phyloP scores from a whole-genome alignment of 805 yeast species.

The Lachancea kluyveri region DNA sequence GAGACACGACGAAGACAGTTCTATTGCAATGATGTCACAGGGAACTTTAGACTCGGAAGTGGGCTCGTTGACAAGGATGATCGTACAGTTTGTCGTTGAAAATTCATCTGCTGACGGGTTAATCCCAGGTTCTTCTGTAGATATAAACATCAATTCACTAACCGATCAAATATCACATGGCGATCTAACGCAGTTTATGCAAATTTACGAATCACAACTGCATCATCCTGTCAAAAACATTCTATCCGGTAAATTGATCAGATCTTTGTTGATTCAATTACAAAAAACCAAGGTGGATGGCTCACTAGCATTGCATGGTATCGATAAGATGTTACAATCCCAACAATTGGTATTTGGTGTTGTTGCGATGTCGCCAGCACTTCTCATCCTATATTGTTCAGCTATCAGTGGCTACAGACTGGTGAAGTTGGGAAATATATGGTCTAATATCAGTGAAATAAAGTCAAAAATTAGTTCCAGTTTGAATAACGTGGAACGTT shows the following conservation, averaged over 20 bases:
- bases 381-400: slow-evolving; percentile 48
- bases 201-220: slow-evolving; percentile 71
- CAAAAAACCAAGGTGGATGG: slow-evolving; percentile 97
- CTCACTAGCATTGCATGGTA: slow-evolving; percentile 81
- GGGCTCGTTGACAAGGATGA: slow-evolving; percentile 82
- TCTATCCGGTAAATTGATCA: slow-evolving; percentile 58
- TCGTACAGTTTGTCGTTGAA: slow-evolving; percentile 42
- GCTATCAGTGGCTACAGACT: slow-evolving; percentile 29
- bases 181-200: slow-evolving; percentile 73
- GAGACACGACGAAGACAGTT: slow-evolving; percentile 71
- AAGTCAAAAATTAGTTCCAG: slow-evolving; percentile 26
- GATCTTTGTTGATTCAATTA: slow-evolving; percentile 81
- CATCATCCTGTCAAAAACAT: slow-evolving; percentile 61
- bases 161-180: slow-evolving; percentile 56
- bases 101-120: slow-evolving; percentile 10
- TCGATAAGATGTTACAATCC: slow-evolving; percentile 80
- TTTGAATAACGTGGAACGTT: slow-evolving; percentile 54
- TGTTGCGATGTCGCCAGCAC: slow-evolving; percentile 81
- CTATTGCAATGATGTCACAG: slow-evolving; percentile 72
- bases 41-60: slow-evolving; percentile 74
- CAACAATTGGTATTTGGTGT: slow-evolving; percentile 93
- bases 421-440: slow-evolving; percentile 20
- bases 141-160: slow-evolving; percentile 18
- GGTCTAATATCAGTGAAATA: slow-evolving; percentile 24
- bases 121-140: too few species aligned